phyloP scores from a whole-genome alignment of 2,329 filamentous ascomycete species.

The Pseudogymnoascus sp. region DNA sequence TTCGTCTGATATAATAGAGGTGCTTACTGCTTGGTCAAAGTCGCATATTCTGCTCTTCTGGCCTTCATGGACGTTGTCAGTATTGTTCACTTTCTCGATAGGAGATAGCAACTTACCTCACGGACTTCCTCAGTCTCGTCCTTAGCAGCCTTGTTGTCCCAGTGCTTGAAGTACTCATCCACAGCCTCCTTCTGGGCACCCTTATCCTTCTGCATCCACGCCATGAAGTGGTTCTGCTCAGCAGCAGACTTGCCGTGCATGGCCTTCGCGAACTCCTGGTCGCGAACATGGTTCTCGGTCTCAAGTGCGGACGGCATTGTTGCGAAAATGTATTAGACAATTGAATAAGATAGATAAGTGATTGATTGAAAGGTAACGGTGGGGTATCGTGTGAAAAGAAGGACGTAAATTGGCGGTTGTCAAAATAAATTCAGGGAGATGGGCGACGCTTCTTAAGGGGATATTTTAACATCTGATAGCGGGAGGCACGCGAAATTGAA shows the following conservation, averaged over 20 bases:
- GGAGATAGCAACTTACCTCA: constrained; percentile 52
- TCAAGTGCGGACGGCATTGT: constrained; percentile 46
- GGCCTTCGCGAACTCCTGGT: constrained; percentile 85
- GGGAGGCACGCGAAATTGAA: constrained; percentile 8
- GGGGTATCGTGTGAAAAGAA: constrained; percentile 7
- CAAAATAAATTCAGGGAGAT: constrained; percentile 1
- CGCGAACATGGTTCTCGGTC: constrained; percentile 72
- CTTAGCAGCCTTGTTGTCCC: constrained; percentile 73
- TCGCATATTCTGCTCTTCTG: constrained; percentile 82
- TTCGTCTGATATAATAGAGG: not conserved
- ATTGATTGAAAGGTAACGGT: not conserved
- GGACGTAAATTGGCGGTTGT: constrained; percentile 5
- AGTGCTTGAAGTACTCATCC: constrained; percentile 94
- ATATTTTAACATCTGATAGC: constrained; percentile 10
- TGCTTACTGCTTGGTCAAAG: constrained; percentile 80
- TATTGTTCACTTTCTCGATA: not conserved
- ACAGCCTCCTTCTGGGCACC: constrained; percentile 72
- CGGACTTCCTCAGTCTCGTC: constrained; percentile 78
- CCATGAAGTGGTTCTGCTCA: constrained; percentile 63
- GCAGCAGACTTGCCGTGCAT: constrained; percentile 68
- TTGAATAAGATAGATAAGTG: not conserved
- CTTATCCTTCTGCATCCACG: constrained; percentile 79
- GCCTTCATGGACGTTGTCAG: constrained; percentile 41
- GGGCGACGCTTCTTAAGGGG: constrained; percentile 4
- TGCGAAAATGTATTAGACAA: not conserved